Evolutionary conservation across 805 yeast species (phyloP).

Genomic region (Hanseniaspora guilliermondii): DNA sequence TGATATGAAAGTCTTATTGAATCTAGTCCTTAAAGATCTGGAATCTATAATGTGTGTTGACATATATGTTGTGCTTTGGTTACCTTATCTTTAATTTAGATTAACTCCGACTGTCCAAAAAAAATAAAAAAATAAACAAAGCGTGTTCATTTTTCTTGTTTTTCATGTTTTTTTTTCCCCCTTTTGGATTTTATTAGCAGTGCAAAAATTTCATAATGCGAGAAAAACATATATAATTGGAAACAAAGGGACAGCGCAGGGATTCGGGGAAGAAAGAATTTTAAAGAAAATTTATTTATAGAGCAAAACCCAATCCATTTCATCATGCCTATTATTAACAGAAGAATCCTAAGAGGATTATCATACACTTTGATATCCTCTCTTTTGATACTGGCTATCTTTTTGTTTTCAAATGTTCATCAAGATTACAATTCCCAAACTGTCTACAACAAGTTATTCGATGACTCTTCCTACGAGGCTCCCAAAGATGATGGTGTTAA

Average conservation of each 20-base stretch:
- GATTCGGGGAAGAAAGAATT: too few species aligned
- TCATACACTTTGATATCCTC: not conserved
- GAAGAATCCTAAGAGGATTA: slow-evolving; percentile 8
- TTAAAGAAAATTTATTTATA: not conserved
- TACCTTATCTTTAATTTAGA: not conserved
- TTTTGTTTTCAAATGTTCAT: slow-evolving; percentile 5
- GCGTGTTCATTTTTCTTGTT: too few species aligned
- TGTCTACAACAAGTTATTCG: slow-evolving; percentile 8
- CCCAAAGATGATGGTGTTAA: not conserved
- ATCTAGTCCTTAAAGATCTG: not conserved
- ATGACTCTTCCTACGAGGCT: not conserved
- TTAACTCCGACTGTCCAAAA: not conserved
- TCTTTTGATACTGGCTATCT: not conserved
- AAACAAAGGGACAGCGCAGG: too few species aligned
- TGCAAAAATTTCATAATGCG: too few species aligned
- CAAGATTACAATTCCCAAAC: slow-evolving; percentile 5
- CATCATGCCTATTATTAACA: slow-evolving; percentile 7
- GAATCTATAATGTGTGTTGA: not conserved
- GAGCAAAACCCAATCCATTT: not conserved
- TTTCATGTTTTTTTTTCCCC: too few species aligned
- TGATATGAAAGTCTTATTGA: not conserved
- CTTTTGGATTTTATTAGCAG: too few species aligned
- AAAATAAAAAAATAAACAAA: not conserved
- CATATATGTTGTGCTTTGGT: not conserved
- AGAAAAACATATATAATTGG: too few species aligned